phyloP scores from a whole-genome alignment of 768 basidiomycete species.

The Suillus placidus region DNA sequence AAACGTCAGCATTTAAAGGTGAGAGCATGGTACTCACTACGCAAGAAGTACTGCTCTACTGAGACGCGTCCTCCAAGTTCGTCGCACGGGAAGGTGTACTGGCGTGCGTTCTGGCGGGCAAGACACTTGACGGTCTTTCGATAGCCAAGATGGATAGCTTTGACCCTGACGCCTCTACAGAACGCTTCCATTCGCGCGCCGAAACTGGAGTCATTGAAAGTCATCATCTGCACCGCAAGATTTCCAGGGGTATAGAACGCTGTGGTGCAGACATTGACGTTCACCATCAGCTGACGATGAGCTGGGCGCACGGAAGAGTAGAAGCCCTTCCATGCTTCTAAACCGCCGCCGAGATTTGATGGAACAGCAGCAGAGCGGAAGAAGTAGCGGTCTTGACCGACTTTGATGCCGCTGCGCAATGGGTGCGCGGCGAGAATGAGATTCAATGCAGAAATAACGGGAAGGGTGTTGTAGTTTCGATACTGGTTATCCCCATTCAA shows the following conservation, averaged over 20 bases:
- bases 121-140: conserved; percentile 69
- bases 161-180: conserved; percentile 65
- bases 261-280: conserved; percentile 55
- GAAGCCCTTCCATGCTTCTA: conserved; percentile 60
- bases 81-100: conserved; percentile 43
- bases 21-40: conserved; percentile 39
- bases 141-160: conserved; percentile 72
- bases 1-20: background rate
- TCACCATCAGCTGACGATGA: conserved; percentile 52
- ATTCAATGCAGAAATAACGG: conserved; percentile 53
- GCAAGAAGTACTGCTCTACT: conserved; percentile 50
- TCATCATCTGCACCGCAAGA: conserved; percentile 44
- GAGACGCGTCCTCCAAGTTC: conserved; percentile 42
- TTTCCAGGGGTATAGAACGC: conserved; percentile 49
- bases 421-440: conserved; percentile 49
- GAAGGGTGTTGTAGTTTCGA: conserved; percentile 47
- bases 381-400: conserved; percentile 57
- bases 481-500: conserved; percentile 46
- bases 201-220: conserved; percentile 51
- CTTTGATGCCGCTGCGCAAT: conserved; percentile 50
- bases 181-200: conserved; percentile 64
- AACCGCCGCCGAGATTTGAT: conserved; percentile 50
- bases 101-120: conserved; percentile 40
- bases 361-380: conserved; percentile 40
- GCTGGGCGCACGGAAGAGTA: conserved; percentile 43